Evolutionary conservation across 2,329 filamentous ascomycete species (phyloP).

Genomic region (Hysterium pulicare): DNA sequence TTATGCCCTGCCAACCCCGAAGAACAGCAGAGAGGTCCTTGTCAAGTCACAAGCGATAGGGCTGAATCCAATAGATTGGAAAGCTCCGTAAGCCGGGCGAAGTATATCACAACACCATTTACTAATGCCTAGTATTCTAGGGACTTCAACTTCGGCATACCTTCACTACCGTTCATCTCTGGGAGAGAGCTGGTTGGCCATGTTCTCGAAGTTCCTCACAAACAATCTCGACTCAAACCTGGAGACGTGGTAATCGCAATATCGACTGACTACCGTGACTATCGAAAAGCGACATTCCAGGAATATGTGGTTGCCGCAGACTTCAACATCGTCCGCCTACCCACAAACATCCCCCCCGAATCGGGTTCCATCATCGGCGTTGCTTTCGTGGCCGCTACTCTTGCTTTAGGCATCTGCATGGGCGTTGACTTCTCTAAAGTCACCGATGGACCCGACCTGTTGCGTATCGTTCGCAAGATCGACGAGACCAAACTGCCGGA

Average conservation of each 20-base stretch:
- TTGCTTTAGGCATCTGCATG: constrained; percentile 67
- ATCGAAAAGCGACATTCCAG: constrained; percentile 69
- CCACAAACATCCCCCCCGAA: constrained; percentile 50
- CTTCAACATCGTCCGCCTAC: constrained; percentile 64
- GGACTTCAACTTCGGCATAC: constrained; percentile 69
- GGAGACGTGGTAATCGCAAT: constrained; percentile 53
- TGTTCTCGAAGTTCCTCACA: constrained; percentile 50
- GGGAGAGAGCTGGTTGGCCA: constrained; percentile 67
- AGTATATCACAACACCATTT: too few relatives aligned
- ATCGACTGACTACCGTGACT: constrained; percentile 71
- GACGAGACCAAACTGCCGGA: constrained; percentile 50
- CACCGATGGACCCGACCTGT: constrained; percentile 57
- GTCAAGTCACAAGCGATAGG: constrained; percentile 64
- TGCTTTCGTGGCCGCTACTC: constrained; percentile 65
- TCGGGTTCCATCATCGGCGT: constrained; percentile 65
- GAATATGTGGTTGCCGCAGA: constrained; percentile 63
- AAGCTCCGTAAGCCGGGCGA: constrained; percentile 60
- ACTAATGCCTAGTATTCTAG: constrained; percentile 35
- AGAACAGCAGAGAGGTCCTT: constrained; percentile 54
- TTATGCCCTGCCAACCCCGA: constrained; percentile 47
- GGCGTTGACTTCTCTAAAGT: constrained; percentile 61
- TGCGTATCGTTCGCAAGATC: constrained; percentile 48
- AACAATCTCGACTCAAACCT: constrained; percentile 48
- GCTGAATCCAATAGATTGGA: constrained; percentile 75
- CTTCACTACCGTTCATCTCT: constrained; percentile 64